Percentiles rank a stretch among this genome's conserved stretches.
Conservation (phyloP, 768 basidiomycete species). For the Rhodotorula kratochvilovae region DNA sequence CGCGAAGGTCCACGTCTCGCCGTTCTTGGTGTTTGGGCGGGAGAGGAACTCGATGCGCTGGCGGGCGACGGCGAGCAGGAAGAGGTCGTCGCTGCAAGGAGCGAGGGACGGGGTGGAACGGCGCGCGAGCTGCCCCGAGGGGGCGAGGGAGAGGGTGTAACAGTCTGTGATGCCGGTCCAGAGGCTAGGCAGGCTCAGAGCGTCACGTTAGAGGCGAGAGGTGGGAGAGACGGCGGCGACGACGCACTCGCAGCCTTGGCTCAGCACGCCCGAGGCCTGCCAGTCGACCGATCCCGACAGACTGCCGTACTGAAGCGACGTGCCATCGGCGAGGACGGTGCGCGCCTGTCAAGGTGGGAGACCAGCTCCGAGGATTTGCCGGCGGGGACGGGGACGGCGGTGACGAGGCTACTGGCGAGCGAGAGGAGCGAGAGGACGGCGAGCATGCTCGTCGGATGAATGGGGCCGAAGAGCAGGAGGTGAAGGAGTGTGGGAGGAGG, state of each 20-base stretch:
- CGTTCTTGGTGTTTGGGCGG: not conserved
- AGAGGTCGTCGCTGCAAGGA: not conserved
- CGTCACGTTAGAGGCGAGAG: not conserved
- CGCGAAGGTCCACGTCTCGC: slow-evolving; percentile 17
- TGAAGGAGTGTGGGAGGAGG: too few species aligned
- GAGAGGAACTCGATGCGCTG: slow-evolving; percentile 28
- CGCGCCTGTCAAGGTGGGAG: not conserved
- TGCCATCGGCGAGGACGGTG: not conserved
- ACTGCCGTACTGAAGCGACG: not conserved
- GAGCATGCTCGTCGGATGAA: too few species aligned
- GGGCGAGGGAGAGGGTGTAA: slow-evolving; percentile 3
- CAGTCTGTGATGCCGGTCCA: slow-evolving; percentile 7
- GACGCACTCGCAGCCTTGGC: too few species aligned
- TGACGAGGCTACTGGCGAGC: too few species aligned
- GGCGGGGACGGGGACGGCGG: too few species aligned
- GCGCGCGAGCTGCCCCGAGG: not conserved
- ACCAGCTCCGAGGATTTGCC: too few species aligned
- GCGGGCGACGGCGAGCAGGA: not conserved
- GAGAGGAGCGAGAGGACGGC: too few species aligned
- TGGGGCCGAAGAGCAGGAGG: too few species aligned
- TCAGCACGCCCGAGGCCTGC: not conserved
- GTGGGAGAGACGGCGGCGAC: not conserved
- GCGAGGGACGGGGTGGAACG: not conserved
- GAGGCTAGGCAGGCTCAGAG: not conserved
- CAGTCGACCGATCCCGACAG: too few species aligned